Conservation (phyloP, 305 asterid genomes). For the Plantago coronopus region DNA sequence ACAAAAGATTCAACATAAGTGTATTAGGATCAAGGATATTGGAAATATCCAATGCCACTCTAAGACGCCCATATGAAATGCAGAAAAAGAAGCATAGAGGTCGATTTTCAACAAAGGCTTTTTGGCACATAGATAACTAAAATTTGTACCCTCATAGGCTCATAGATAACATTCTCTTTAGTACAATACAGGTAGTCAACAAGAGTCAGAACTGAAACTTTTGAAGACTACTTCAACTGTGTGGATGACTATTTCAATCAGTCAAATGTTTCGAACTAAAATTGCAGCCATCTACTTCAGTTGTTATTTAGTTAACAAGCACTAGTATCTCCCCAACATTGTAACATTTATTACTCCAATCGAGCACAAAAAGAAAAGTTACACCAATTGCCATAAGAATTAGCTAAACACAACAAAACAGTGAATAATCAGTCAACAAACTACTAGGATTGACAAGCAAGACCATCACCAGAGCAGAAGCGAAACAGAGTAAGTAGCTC, state of each 20-base stretch:
- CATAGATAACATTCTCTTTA: no score
- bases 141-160: no score
- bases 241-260: no score
- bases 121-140: conserved; percentile 10
- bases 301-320: background rate
- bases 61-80: conserved; percentile 3
- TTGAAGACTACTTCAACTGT: no score
- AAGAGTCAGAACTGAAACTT: background rate
- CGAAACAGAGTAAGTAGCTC: no score
- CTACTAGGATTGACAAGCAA: background rate
- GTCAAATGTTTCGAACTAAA: no score
- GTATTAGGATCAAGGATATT: conserved; percentile 20
- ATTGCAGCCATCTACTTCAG: background rate
- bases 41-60: background rate
- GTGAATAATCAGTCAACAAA: background rate
- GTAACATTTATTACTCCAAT: background rate
- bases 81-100: background rate
- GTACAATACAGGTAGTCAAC: no score
- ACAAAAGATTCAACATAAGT: conserved; percentile 20
- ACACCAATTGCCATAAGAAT: background rate
- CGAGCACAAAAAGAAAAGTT: background rate
- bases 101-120: conserved; percentile 7
- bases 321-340: no score
- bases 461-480: no score
- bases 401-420: background rate